These are phyloP conservation scores for Zygotorulaspora chibaensis DNA, from an alignment of 805 yeast genomes.

Conservation along the genomic window DNA sequence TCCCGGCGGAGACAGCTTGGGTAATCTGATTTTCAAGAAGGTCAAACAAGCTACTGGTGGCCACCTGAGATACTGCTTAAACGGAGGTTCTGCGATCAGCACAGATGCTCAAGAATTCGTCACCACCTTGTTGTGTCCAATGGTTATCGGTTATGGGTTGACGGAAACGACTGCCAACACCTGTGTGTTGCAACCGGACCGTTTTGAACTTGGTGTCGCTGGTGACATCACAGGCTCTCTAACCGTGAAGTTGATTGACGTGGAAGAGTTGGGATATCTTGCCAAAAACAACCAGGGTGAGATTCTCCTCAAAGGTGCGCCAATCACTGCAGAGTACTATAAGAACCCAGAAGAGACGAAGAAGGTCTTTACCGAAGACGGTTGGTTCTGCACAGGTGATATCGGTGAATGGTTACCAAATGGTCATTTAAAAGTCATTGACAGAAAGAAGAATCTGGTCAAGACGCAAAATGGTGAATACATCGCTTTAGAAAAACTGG, in stretches of 20 bases:
- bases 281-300: slow-evolving; percentile 95
- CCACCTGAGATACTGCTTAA: slow-evolving; percentile 60
- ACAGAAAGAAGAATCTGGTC: slow-evolving; percentile 92
- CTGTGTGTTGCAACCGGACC: slow-evolving; percentile 57
- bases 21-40: slow-evolving; percentile 73
- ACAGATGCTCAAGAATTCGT: slow-evolving; percentile 78
- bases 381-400: slow-evolving; percentile 97
- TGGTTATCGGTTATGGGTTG: slow-evolving; percentile 92
- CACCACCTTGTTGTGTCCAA: slow-evolving; percentile 69
- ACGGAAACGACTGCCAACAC: slow-evolving; percentile 95
- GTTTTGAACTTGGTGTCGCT: slow-evolving; percentile 67
- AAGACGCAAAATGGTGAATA: slow-evolving; percentile 97
- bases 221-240: slow-evolving; percentile 82
- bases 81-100: slow-evolving; percentile 92
- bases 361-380: slow-evolving; percentile 70
- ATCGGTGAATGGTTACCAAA: slow-evolving; percentile 85
- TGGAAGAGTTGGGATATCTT: slow-evolving; percentile 82
- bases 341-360: slow-evolving; percentile 78
- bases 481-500: slow-evolving; percentile 93
- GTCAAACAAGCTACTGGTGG: slow-evolving; percentile 96
- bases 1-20: slow-evolving; percentile 66
- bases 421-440: slow-evolving; percentile 81
- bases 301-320: slow-evolving; percentile 69
- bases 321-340: slow-evolving; percentile 74
- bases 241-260: slow-evolving; percentile 86